A percentile compares a stretch with the other conserved stretches of the same genome.
phyloP scores from a whole-genome alignment of 768 basidiomycete species.

The Boletus speciosus region DNA sequence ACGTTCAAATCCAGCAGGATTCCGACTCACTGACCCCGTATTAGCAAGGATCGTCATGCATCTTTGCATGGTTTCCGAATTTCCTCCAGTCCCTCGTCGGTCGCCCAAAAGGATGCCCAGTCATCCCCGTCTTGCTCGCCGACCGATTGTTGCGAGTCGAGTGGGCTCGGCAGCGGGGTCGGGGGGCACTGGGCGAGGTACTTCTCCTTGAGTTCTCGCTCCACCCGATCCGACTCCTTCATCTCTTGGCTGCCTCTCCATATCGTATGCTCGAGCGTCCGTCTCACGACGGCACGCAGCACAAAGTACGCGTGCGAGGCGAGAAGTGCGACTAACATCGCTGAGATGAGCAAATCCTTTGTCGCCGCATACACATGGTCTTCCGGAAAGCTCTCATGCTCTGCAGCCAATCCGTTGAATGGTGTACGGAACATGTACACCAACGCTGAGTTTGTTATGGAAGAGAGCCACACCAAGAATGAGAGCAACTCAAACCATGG shows the following conservation, averaged over 20 bases:
- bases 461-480: constrained; percentile 86
- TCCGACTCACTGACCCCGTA: not conserved
- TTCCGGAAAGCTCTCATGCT: constrained; percentile 1
- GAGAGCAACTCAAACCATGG: constrained; percentile 90
- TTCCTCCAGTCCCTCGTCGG: constrained; percentile 73
- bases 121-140: constrained; percentile 14
- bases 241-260: constrained; percentile 76
- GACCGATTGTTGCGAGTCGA: constrained; percentile 1
- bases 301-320: constrained; percentile 87
- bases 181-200: constrained; percentile 29
- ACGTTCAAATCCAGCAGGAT: not conserved
- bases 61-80: constrained; percentile 66
- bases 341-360: constrained; percentile 54
- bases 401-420: constrained; percentile 11
- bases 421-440: constrained; percentile 82
- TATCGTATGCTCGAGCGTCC: constrained; percentile 67
- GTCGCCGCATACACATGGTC: constrained; percentile 35
- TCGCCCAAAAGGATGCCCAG: constrained; percentile 57
- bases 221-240: constrained; percentile 50
- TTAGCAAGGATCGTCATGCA: constrained; percentile 27
- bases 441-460: constrained; percentile 84
- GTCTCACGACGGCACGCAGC: constrained; percentile 57
- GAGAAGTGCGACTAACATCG: constrained; percentile 69
- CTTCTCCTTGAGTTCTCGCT: constrained; percentile 49
- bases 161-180: constrained; percentile 1